These are phyloP conservation scores for Leptographium galeiforme DNA, from an alignment of 2,329 filamentous ascomycete species.

Conservation along the genomic window DNA sequence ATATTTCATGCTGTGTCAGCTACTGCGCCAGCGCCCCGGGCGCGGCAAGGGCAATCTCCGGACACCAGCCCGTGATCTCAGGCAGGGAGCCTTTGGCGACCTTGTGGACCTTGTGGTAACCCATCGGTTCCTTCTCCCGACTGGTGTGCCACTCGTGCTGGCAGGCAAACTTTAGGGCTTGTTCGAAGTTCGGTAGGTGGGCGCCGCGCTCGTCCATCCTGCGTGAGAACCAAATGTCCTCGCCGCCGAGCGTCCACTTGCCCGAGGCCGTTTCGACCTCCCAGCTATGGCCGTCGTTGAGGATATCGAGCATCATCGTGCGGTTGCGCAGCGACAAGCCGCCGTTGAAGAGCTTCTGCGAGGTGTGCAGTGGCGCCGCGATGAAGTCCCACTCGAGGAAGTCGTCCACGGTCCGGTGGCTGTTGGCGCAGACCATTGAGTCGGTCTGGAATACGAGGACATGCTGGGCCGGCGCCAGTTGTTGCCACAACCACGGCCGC, in stretches of 20 bases:
- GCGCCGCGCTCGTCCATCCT: slow-evolving; percentile 11
- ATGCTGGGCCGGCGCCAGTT: slow-evolving; percentile 19
- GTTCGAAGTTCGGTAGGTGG: slow-evolving; percentile 9
- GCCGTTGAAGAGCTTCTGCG: slow-evolving; percentile 19
- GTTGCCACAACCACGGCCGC: slow-evolving; percentile 23
- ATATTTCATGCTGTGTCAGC: no score
- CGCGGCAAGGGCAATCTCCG: slow-evolving; percentile 13
- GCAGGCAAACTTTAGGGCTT: slow-evolving; percentile 12
- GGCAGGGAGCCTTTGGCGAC: slow-evolving; percentile 4
- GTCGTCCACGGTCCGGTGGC: slow-evolving; percentile 18
- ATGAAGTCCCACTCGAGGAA: slow-evolving; percentile 24
- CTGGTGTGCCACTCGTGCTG: slow-evolving; percentile 13
- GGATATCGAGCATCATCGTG: slow-evolving; percentile 25
- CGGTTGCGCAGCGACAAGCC: slow-evolving; percentile 24
- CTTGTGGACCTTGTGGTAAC: slow-evolving; percentile 15
- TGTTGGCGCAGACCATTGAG: slow-evolving; percentile 22
- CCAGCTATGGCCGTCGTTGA: slow-evolving; percentile 22
- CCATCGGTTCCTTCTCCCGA: slow-evolving; percentile 11
- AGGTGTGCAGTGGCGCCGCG: slow-evolving; percentile 17
- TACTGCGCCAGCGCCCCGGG: slow-evolving; percentile 8
- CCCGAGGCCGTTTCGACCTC: slow-evolving; percentile 21
- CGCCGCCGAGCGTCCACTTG: slow-evolving; percentile 11
- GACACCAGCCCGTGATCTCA: slow-evolving; percentile 13
- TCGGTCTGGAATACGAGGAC: slow-evolving; percentile 26
- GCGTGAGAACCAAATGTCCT: slow-evolving; percentile 16